Percentiles rank a stretch among this genome's conserved stretches.
Evolutionary conservation across 495 filamentous ascomycete genomes (phyloP).

Genomic region (Friedmanniomyces simplex): DNA sequence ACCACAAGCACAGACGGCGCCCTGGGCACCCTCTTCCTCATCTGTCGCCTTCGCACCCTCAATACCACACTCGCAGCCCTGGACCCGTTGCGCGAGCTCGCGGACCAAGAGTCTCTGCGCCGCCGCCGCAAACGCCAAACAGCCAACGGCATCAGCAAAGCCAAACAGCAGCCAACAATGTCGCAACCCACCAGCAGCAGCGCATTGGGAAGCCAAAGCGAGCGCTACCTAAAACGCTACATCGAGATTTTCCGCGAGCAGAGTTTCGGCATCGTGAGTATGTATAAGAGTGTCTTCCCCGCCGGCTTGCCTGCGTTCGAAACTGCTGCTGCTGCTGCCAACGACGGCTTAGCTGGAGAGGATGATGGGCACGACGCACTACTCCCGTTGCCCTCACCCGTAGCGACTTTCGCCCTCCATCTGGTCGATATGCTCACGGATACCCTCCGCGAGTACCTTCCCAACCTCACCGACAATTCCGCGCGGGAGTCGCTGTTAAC

Average conservation of each 20-base stretch:
- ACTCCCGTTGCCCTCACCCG: constrained; percentile 59
- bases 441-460: constrained; percentile 69
- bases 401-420: constrained; percentile 77
- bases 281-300: constrained; percentile 85
- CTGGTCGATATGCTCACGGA: constrained; percentile 72
- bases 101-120: constrained; percentile 67
- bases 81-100: constrained; percentile 74
- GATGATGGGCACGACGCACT: constrained; percentile 42
- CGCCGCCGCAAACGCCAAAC: constrained; percentile 21
- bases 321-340: not conserved
- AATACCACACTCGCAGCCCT: constrained; percentile 71
- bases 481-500: constrained; percentile 80
- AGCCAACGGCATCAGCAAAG: not conserved
- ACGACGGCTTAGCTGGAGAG: not conserved
- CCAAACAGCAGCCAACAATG: not conserved
- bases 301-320: constrained; percentile 31
- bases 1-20: constrained; percentile 38
- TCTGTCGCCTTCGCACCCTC: constrained; percentile 74
- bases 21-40: constrained; percentile 75
- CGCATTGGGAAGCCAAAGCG: constrained; percentile 81
- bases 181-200: constrained; percentile 15
- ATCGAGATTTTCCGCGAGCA: constrained; percentile 98
- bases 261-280: constrained; percentile 85
- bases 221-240: constrained; percentile 87
- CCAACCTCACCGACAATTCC: constrained; percentile 68